Base-by-base conservation (phyloP, 768 basidiomycete genomes). In the Boletus bicolor region DNA sequence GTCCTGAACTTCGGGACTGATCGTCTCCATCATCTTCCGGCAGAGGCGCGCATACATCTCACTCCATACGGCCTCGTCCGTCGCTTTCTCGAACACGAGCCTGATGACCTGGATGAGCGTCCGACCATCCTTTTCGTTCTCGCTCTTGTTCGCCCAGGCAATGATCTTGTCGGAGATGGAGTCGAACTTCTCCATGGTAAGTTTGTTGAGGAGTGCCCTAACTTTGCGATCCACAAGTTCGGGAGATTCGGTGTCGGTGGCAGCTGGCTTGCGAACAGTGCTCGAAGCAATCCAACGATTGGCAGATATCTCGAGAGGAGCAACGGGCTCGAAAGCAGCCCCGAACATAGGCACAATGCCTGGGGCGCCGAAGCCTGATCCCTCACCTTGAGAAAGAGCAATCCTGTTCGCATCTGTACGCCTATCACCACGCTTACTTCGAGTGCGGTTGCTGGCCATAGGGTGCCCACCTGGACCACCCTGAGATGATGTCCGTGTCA, bases 21-120 rank as follows among this genome's bases (percentile, higher is more conserved):
- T 90, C 68, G 84, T 85, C 74, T 94, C 92, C 89, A 95, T 91
- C 84, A 98, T 89, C 81, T 93, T 91, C 61, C 92, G 80, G 70
- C 95, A 98, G 38, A 99, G 78, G 34, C 90, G 86, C 32, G 96
- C 96, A 71, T 99, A 98, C 93, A 98, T 98, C 77, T 92, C 89
- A 2, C 92, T 95, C 89, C 92, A 95, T 9, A 86, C 84, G 42
- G 92, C 92, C 71, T 97, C 95, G 71, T 97, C 94, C 7, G 92
- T 97, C 10, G 94, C 95, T 79, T 95, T 97, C 73, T 97, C 96
- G 72, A 97, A 98, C 34, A 98, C 91, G 50, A 97, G 86, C 55
- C 88, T 85, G 72, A 97, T 98, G 69, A 98, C 96, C 64, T 94
- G 91, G 63, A 96, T 96, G 57, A 98, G 84, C 4, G 94, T 96